A percentile compares a stretch with the other conserved stretches of the same genome.
These are phyloP conservation scores for Arthrobotrys iridis DNA, from an alignment of 2,329 filamentous ascomycete species.

Conservation along the genomic window DNA sequence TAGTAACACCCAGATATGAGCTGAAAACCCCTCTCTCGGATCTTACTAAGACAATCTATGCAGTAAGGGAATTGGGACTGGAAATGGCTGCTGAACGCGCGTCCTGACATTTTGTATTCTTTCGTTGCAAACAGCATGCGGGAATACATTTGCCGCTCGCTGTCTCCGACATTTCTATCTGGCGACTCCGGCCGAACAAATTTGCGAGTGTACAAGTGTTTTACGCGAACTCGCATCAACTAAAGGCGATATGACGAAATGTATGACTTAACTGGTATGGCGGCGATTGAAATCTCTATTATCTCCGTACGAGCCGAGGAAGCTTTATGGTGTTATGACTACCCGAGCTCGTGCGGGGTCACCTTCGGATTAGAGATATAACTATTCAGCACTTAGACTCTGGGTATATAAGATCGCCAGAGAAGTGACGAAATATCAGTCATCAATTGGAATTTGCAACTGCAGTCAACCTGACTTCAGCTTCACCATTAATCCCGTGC, in stretches of 20 bases:
- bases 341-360: constrained; percentile 19
- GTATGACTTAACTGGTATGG: neutral
- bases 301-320: neutral
- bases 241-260: constrained; percentile 23
- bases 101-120: neutral
- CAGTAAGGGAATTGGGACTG: neutral
- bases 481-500: neutral
- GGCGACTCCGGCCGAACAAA: constrained; percentile 21
- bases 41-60: constrained; percentile 8
- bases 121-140: neutral
- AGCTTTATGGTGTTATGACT: neutral
- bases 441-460: neutral
- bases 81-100: constrained; percentile 25
- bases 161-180: neutral
- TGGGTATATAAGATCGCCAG: constrained; percentile 16
- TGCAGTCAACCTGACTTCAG: neutral
- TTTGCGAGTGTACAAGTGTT: constrained; percentile 4
- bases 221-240: neutral
- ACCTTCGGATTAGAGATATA: too few relatives aligned
- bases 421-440: neutral
- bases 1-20: constrained; percentile 1
- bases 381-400: too few relatives aligned
- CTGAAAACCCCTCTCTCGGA: constrained; percentile 26
- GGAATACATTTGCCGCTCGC: neutral
- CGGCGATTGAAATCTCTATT: neutral